Percentiles rank a stretch among this genome's conserved stretches.
Conservation (phyloP, 768 basidiomycete species). For the Lactarius quietus region DNA sequence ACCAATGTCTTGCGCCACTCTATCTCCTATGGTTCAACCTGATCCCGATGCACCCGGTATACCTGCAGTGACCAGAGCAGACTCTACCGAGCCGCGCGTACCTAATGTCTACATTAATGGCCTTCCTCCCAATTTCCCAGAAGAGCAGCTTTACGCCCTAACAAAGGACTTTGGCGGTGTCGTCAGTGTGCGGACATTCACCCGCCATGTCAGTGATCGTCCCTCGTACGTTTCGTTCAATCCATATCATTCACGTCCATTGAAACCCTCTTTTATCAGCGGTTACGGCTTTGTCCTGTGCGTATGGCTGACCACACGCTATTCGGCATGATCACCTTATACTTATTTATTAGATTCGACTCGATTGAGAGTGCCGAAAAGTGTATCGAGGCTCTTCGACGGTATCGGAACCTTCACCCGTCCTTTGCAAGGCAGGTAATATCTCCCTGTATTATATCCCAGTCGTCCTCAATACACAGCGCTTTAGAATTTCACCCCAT, state of each 20-base stretch:
- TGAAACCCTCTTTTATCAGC: slow-evolving; percentile 35
- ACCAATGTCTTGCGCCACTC: slow-evolving; percentile 10
- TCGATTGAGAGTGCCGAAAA: slow-evolving; percentile 63
- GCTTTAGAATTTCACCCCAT: slow-evolving; percentile 73
- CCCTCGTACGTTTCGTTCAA: slow-evolving; percentile 41
- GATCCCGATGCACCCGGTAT: slow-evolving; percentile 10
- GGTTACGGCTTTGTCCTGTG: slow-evolving; percentile 80
- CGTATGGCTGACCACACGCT: slow-evolving; percentile 32
- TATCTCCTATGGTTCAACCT: slow-evolving; percentile 18
- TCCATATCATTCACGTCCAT: not conserved
- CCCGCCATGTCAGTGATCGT: slow-evolving; percentile 73
- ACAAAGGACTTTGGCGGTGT: slow-evolving; percentile 69
- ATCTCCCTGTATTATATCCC: slow-evolving; percentile 8
- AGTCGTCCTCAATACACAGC: not conserved
- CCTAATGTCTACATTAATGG: slow-evolving; percentile 91
- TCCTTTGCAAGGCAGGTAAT: slow-evolving; percentile 69
- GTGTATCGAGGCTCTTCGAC: slow-evolving; percentile 68
- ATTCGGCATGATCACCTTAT: not conserved
- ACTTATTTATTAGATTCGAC: slow-evolving; percentile 50
- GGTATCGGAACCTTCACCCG: slow-evolving; percentile 76
- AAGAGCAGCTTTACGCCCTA: slow-evolving; percentile 72
- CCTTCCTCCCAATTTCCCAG: slow-evolving; percentile 76
- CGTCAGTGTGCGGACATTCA: slow-evolving; percentile 79
- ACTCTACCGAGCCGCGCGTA: slow-evolving; percentile 33
- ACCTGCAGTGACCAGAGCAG: slow-evolving; percentile 12